Conservation (phyloP, 768 basidiomycete species). For the Mrakia hoshinonis region DNA sequence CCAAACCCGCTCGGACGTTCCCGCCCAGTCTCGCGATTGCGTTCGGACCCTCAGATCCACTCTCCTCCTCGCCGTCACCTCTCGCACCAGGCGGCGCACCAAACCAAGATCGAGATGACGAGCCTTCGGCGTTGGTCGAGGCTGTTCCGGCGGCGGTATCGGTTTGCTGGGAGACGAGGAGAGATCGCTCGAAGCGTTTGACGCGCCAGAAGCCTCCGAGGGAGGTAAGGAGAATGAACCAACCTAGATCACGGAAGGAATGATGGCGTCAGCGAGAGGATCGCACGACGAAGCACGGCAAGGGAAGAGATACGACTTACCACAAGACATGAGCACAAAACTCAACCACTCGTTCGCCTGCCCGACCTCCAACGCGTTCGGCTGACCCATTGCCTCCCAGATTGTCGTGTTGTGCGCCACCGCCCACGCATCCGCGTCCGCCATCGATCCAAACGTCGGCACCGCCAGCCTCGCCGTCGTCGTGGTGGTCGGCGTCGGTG, state of each 20-base stretch:
- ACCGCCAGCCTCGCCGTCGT: conserved; percentile 10
- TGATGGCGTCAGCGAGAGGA: not conserved
- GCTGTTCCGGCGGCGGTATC: not conserved
- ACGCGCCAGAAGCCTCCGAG: conserved; percentile 52
- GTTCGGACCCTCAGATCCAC: no score
- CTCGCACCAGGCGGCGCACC: not conserved
- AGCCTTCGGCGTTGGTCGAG: not conserved
- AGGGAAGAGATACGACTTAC: not conserved
- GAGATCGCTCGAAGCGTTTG: conserved; percentile 13
- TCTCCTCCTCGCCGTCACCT: no score
- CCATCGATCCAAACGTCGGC: conserved; percentile 25
- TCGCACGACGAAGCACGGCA: not conserved
- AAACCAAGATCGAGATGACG: not conserved
- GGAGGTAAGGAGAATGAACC: conserved; percentile 84
- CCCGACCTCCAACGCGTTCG: conserved; percentile 38
- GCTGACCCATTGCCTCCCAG: conserved; percentile 31
- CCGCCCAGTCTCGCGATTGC: no score
- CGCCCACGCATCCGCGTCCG: conserved; percentile 27
- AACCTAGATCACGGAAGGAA: conserved; percentile 49
- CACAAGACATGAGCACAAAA: conserved; percentile 64
- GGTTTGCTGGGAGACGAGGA: not conserved
- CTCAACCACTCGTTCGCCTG: conserved; percentile 75
- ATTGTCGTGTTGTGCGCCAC: conserved; percentile 36
- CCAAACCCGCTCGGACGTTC: not conserved
- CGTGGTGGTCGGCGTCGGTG: not conserved